These are phyloP conservation scores for Malassezia psittaci DNA, from an alignment of 1,284 basidiomycete species.

Conservation along the genomic window DNA sequence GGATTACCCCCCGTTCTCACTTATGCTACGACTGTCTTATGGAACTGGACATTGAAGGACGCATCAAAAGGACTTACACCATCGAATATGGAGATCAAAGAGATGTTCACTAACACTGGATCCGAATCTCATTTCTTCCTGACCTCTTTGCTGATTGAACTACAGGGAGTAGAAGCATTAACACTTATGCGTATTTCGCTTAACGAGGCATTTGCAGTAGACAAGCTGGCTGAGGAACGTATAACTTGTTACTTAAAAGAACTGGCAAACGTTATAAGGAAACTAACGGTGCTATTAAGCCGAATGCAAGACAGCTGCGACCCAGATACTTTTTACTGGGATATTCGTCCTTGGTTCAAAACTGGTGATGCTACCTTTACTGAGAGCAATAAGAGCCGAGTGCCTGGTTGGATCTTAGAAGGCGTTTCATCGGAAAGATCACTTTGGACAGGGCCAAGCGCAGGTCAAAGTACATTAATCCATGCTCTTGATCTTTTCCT, in stretches of 20 bases:
- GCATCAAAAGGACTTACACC: conserved; percentile 31
- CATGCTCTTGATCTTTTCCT: conserved; percentile 83
- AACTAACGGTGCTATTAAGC: conserved; percentile 22
- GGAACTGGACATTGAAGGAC: conserved; percentile 63
- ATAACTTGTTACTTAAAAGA: conserved; percentile 56
- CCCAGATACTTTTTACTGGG: conserved; percentile 70
- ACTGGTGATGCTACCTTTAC: conserved; percentile 60
- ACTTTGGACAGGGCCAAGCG: conserved; percentile 73
- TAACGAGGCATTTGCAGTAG: conserved; percentile 83
- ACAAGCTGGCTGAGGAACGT: conserved; percentile 58
- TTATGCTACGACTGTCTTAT: conserved; percentile 85
- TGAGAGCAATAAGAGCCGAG: conserved; percentile 15
- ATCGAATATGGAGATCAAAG: conserved; percentile 51
- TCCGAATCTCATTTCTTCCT: conserved; percentile 86
- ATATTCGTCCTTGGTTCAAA: conserved; percentile 82
- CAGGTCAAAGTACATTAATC: conserved; percentile 78
- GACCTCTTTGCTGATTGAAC: conserved; percentile 77
- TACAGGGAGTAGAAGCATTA: conserved; percentile 74
- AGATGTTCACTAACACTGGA: conserved; percentile 67
- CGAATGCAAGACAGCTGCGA: conserved; percentile 63
- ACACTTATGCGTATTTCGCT: conserved; percentile 75
- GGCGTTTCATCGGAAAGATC: conserved; percentile 54
- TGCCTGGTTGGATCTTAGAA: conserved; percentile 67
- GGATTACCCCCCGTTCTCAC: conserved; percentile 81
- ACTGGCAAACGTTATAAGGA: conserved; percentile 60